Base-by-base conservation (phyloP, 164 flowering plant species). In the Annona squamosa region DNA sequence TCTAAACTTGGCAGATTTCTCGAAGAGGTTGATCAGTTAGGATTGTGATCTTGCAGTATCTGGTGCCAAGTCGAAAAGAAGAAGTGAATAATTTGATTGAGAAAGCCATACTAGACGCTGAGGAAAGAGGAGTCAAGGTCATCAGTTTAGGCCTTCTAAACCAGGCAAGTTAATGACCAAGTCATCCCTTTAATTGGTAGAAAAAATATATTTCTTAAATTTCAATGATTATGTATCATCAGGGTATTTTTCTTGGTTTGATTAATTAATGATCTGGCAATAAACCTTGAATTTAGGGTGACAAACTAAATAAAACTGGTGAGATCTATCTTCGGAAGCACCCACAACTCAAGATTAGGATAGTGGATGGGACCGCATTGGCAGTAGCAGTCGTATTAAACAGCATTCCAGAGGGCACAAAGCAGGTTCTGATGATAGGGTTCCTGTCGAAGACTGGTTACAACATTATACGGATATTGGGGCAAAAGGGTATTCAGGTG, bases 111-210 rank as follows among this genome's bases (percentile, higher is more conserved):
- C 68, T 85, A 13, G 84, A 87, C 41, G 98, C 98, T 46, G 88
- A 92, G 1, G 70, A 76, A 43, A 83, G 72, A 69, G 91, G 92
- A 26, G 79, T 72, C 1, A 91, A 85, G 75, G 94, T 91, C 48
- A 63, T 91, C 63, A 87, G 88, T 73, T 78, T 92, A 19, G 98
- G 93, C 12, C 86, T 92, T 42, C 68, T 85, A 63, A 92, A 92
- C 70, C 98, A 92, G 88, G 77, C 45, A 45, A 56, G 52, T 45
- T 44, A 18, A 18, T 44, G 59, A 26, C 37, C 37, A 26, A 26
- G 37, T 26, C 37, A 26, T 26, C 37, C 37, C 37, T 26, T 26
- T 26, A 26, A 26, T 26, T 1, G 37, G 37, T 26, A 26, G 37
- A 26, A 26, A 26, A 26, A 26, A 26, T 26, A 26, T 26, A 26